A percentile compares a stretch with the other conserved stretches of the same genome.
Evolutionary conservation across 164 flowering plant genomes (phyloP).

Genomic region (Chloranthus sessilifolius): DNA sequence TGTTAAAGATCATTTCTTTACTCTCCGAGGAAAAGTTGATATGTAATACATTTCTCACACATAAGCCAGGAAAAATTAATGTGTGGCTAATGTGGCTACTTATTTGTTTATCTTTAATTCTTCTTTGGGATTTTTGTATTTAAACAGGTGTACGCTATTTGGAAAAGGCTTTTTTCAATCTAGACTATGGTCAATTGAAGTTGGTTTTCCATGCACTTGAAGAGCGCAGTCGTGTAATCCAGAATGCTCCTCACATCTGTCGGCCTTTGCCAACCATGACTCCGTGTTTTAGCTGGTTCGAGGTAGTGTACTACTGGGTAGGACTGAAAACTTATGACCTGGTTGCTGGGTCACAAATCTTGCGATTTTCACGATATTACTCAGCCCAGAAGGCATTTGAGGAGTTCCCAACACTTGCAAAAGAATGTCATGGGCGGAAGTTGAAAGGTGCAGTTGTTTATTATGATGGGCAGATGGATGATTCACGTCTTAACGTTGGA

Average conservation of each 20-base stretch:
- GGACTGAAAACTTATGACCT: slow-evolving; percentile 24
- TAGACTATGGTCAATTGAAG: slow-evolving; percentile 23
- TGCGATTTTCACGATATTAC: slow-evolving; percentile 18
- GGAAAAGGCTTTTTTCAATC: slow-evolving; percentile 23
- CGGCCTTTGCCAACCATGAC: slow-evolving; percentile 22
- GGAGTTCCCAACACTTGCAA: slow-evolving; percentile 17
- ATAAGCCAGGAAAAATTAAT: too few species aligned
- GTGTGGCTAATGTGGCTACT: too few species aligned
- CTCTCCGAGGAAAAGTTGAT: too few species aligned
- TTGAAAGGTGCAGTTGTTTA: slow-evolving; percentile 27
- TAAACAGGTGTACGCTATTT: slow-evolving; percentile 20
- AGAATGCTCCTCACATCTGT: slow-evolving; percentile 24
- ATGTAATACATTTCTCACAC: too few species aligned
- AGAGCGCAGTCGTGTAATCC: slow-evolving; percentile 21
- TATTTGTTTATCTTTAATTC: not conserved
- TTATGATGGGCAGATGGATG: slow-evolving; percentile 31
- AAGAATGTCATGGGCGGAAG: slow-evolving; percentile 15
- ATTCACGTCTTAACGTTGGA: slow-evolving; percentile 25
- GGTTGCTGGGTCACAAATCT: slow-evolving; percentile 18
- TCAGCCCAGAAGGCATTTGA: slow-evolving; percentile 11
- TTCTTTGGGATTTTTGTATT: not conserved
- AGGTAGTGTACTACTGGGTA: slow-evolving; percentile 23
- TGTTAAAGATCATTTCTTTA: too few species aligned
- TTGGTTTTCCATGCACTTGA: slow-evolving; percentile 26
- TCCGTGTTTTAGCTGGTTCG: slow-evolving; percentile 24